Conservation (phyloP, 2,329 filamentous ascomycete genomes). For the Simplicillium aogashimaense region DNA sequence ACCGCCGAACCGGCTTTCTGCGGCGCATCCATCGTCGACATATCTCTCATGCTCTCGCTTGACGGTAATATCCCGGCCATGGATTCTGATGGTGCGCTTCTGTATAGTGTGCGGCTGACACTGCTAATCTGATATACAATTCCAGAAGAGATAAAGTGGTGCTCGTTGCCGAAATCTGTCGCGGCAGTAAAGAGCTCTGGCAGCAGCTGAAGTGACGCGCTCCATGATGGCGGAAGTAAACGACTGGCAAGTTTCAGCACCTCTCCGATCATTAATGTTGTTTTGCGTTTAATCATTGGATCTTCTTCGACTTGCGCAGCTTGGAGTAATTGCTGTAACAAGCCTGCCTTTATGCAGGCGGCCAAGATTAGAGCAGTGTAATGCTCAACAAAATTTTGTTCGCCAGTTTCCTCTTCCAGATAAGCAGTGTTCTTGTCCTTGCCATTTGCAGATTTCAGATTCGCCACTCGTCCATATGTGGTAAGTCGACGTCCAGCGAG, state of each 20-base stretch:
- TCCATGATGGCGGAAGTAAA: constrained; percentile 73
- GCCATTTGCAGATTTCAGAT: constrained; percentile 54
- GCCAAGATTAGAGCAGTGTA: constrained; percentile 85
- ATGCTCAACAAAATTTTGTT: constrained; percentile 84
- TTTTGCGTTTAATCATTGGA: constrained; percentile 70
- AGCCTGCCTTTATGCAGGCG: constrained; percentile 71
- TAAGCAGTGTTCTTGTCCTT: constrained; percentile 41
- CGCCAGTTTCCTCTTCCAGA: constrained; percentile 56
- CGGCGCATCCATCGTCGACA: constrained; percentile 45
- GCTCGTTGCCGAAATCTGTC: constrained; percentile 58
- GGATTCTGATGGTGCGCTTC: constrained; percentile 50
- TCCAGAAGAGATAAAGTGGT: constrained; percentile 71
- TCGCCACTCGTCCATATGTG: constrained; percentile 90
- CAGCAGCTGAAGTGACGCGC: constrained; percentile 74
- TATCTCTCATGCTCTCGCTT: constrained; percentile 34
- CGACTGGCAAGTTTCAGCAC: constrained; percentile 82
- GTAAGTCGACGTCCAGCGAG: constrained; percentile 85
- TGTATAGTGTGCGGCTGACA: constrained; percentile 84
- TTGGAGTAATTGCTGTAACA: constrained; percentile 52
- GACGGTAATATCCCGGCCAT: constrained; percentile 27
- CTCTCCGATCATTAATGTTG: constrained; percentile 83
- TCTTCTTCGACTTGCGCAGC: constrained; percentile 61
- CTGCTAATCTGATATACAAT: constrained; percentile 98
- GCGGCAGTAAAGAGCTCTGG: constrained; percentile 77
- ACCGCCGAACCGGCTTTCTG: constrained; percentile 38